Percentiles rank a stretch among this genome's conserved stretches.
These are phyloP conservation scores for Lodderomyces oxycetoniae DNA, from an alignment of 1,139 yeast genomes.

Conservation along the genomic window DNA sequence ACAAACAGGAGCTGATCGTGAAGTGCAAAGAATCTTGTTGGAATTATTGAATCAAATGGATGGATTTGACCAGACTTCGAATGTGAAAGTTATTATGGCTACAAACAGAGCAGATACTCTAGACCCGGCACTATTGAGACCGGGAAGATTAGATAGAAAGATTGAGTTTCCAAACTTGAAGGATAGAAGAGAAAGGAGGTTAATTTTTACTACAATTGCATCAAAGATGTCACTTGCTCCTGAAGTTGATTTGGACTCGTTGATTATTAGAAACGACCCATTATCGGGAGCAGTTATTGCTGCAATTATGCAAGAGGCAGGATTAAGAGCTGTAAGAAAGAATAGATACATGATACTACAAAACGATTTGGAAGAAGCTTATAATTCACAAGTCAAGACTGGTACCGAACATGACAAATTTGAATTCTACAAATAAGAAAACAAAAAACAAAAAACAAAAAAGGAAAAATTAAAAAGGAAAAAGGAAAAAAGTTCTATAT, in stretches of 20 bases:
- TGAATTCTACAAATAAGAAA: slow-evolving; percentile 92
- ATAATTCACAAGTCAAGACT: slow-evolving; percentile 91
- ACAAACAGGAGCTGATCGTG: slow-evolving; percentile 99
- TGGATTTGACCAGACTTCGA: slow-evolving; percentile 94
- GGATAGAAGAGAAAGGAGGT: slow-evolving; percentile 95
- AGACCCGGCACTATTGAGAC: slow-evolving; percentile 95
- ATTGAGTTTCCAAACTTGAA: slow-evolving; percentile 94
- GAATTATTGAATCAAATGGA: slow-evolving; percentile 98
- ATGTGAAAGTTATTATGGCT: slow-evolving; percentile 98
- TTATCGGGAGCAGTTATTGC: slow-evolving; percentile 97
- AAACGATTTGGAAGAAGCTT: slow-evolving; percentile 95
- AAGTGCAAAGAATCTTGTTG: slow-evolving; percentile 94
- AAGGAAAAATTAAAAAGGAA: too few relatives aligned
- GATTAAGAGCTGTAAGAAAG: slow-evolving; percentile 95
- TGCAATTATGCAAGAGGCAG: slow-evolving; percentile 99
- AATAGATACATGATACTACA: slow-evolving; percentile 95
- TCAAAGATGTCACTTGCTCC: slow-evolving; percentile 97
- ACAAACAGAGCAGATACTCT: slow-evolving; percentile 97
- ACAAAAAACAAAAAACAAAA: too few relatives aligned
- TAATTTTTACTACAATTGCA: slow-evolving; percentile 95
- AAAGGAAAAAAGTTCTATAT: too few relatives aligned
- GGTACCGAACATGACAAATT: slow-evolving; percentile 95
- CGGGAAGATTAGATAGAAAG: slow-evolving; percentile 97
- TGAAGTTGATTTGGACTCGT: slow-evolving; percentile 91
- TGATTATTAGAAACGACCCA: slow-evolving; percentile 94